Conservation (phyloP, 192 early-diverging fungal species). For the Backusella liffmaniae region DNA sequence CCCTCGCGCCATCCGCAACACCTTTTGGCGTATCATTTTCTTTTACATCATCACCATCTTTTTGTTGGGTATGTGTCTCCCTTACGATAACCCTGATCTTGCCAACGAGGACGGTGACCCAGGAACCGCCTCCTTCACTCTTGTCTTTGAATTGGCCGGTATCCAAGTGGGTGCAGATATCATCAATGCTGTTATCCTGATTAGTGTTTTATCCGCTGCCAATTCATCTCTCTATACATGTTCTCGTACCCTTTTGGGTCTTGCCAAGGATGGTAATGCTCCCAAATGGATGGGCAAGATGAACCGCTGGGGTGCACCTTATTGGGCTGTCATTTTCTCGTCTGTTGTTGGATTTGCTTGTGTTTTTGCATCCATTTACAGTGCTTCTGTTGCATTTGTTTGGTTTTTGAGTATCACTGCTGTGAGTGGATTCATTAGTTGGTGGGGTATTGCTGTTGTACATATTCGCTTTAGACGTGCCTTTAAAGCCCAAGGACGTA, state of each 20-base stretch:
- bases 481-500: conserved; percentile 63
- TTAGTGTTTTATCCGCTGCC: conserved; percentile 62
- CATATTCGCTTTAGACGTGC: conserved; percentile 84
- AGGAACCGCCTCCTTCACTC: conserved; percentile 60
- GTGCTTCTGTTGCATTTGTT: conserved; percentile 48
- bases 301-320: conserved; percentile 58
- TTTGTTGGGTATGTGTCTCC: conserved; percentile 78
- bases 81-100: conserved; percentile 57
- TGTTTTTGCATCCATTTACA: conserved; percentile 51
- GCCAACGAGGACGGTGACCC: conserved; percentile 44
- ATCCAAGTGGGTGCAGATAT: conserved; percentile 56
- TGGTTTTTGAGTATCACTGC: conserved; percentile 64
- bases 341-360: conserved; percentile 51
- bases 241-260: conserved; percentile 70
- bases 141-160: conserved; percentile 59
- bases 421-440: conserved; percentile 74
- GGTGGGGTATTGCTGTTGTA: conserved; percentile 74
- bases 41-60: conserved; percentile 81
- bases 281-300: conserved; percentile 57
- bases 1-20: conserved; percentile 61
- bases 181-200: conserved; percentile 66
- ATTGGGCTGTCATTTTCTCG: conserved; percentile 49
- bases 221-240: conserved; percentile 85
- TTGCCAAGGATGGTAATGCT: conserved; percentile 76
- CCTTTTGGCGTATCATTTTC: conserved; percentile 82